phyloP scores from a whole-genome alignment of 257 asterid species.

The Ilex aquifolium region DNA sequence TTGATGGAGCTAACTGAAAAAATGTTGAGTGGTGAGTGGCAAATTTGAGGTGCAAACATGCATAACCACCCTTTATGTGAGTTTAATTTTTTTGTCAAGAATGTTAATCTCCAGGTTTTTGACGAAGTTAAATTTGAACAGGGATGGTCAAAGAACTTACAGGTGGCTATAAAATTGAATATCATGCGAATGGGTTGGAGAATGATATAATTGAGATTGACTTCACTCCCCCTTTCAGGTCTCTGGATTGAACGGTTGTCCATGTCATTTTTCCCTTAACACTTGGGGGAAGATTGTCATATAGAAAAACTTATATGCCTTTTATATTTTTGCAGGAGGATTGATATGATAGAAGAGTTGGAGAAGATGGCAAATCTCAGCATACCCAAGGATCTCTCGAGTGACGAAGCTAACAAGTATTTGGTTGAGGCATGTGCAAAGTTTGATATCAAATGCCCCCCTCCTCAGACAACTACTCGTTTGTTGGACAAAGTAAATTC shows the following conservation, averaged over 20 bases:
- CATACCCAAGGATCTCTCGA: conserved; percentile 79
- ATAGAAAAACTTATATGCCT: background rate
- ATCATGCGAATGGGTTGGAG: conserved; percentile 78
- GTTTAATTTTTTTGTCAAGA: background rate
- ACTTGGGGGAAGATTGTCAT: background rate
- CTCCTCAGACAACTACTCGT: conserved; percentile 87
- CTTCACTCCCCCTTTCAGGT: conserved; percentile 99
- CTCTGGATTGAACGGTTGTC: background rate
- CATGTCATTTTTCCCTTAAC: background rate
- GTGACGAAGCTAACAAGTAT: conserved; percentile 75
- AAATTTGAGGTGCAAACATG: background rate
- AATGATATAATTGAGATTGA: conserved; percentile 85
- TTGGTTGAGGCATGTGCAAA: conserved; percentile 64
- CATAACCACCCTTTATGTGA: background rate
- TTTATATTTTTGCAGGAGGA: conserved; percentile 40
- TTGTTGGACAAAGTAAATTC: conserved; percentile 69
- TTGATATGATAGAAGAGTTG: conserved; percentile 89
- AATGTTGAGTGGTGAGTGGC: conserved; percentile 51
- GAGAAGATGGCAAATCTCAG: conserved; percentile 69
- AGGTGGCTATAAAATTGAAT: conserved; percentile 74
- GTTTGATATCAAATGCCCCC: conserved; percentile 79
- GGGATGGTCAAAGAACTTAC: conserved; percentile 93
- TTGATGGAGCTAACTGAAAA: conserved; percentile 75
- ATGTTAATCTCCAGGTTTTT: background rate
- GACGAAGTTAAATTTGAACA: conserved; percentile 13